Evolutionary conservation across 164 flowering plant species (phyloP).

Genomic region (Sedum album): DNA sequence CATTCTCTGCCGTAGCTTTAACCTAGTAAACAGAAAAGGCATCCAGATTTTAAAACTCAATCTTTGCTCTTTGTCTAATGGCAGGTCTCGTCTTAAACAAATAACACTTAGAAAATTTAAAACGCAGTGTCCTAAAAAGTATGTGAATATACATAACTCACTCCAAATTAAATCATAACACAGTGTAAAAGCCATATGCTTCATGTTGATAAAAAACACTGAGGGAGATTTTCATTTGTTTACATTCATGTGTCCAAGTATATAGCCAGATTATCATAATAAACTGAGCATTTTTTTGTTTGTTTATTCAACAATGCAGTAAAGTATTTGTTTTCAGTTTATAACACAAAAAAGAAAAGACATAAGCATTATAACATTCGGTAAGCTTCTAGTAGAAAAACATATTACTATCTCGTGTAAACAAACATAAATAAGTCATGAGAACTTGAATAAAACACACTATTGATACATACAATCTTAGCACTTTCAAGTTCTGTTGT

Average conservation of each 20-base stretch:
- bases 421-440: not conserved
- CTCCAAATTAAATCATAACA: not conserved
- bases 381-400: not conserved
- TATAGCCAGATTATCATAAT: not conserved
- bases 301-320: not conserved
- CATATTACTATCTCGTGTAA: not conserved
- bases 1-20: constrained; percentile 95
- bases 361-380: not conserved
- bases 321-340: not conserved
- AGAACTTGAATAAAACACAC: not conserved
- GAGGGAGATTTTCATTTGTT: not conserved
- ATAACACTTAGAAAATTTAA: not conserved
- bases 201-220: not conserved
- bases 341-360: not conserved
- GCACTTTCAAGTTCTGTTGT: constrained; percentile 64
- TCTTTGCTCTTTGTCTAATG: not conserved
- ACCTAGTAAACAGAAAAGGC: constrained; percentile 38
- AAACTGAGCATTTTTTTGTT: not conserved
- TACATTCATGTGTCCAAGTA: not conserved
- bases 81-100: not conserved
- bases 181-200: not conserved
- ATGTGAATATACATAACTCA: not conserved
- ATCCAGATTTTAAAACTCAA: not conserved
- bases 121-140: not conserved
- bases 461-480: constrained; percentile 46